These are phyloP conservation scores for Coniferiporia weirii DNA, from an alignment of 1,284 basidiomycete genomes.

Conservation along the genomic window DNA sequence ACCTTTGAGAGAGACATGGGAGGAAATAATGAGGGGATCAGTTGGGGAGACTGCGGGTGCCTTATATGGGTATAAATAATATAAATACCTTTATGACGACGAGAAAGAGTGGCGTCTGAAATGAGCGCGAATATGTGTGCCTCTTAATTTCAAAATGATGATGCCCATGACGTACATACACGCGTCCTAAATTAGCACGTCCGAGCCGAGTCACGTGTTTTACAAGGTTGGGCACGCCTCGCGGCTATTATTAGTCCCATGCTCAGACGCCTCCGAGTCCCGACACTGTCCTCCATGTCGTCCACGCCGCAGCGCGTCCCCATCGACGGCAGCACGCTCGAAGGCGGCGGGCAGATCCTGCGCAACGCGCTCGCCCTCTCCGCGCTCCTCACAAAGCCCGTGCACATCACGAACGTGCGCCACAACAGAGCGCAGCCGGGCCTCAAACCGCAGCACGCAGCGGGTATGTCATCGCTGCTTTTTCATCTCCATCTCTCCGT, in stretches of 20 bases:
- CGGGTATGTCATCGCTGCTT: conserved; percentile 38
- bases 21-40: background rate
- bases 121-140: background rate
- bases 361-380: conserved; percentile 61
- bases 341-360: conserved; percentile 69
- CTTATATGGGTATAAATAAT: conserved; percentile 8
- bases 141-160: background rate
- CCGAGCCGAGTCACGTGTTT: no score
- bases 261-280: background rate
- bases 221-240: no score
- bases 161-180: background rate
- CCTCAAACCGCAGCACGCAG: conserved; percentile 61
- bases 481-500: background rate
- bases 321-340: conserved; percentile 42
- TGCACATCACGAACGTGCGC: conserved; percentile 57
- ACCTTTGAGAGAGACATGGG: conserved; percentile 51
- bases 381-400: conserved; percentile 49
- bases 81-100: background rate
- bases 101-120: background rate
- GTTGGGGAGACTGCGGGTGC: no score
- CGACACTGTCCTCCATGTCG: background rate
- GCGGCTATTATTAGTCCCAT: background rate
- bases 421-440: conserved; percentile 51
- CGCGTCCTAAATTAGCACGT: background rate
- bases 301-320: background rate